phyloP scores from a whole-genome alignment of 805 yeast species.

The Candida tibetensis region DNA sequence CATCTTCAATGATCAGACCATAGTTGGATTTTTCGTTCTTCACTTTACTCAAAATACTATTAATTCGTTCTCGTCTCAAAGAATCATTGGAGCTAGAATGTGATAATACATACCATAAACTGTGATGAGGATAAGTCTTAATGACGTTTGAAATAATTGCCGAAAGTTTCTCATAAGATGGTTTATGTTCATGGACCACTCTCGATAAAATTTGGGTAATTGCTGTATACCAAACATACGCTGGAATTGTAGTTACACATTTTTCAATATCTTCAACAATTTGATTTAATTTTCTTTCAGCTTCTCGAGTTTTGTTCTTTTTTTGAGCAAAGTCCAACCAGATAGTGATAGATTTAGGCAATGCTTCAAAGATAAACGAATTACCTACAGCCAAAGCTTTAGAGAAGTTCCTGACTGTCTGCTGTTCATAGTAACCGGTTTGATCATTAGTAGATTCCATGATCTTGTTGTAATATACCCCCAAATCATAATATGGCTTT shows the following conservation, averaged over 20 bases:
- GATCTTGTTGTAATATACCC: conserved; percentile 73
- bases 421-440: conserved; percentile 52
- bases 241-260: conserved; percentile 47
- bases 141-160: conserved; percentile 58
- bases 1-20: conserved; percentile 19
- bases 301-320: conserved; percentile 22
- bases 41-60: conserved; percentile 18
- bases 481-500: conserved; percentile 76
- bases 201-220: conserved; percentile 84
- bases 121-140: conserved; percentile 70
- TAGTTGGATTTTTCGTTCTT: conserved; percentile 13
- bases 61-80: conserved; percentile 27
- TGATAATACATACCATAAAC: conserved; percentile 81
- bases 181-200: conserved; percentile 57
- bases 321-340: conserved; percentile 77
- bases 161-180: conserved; percentile 54
- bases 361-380: conserved; percentile 70
- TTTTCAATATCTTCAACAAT: conserved; percentile 50
- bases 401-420: conserved; percentile 54
- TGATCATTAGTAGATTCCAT: conserved; percentile 59
- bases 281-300: conserved; percentile 37
- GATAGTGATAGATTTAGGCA: conserved; percentile 85
- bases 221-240: conserved; percentile 71
- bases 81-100: conserved; percentile 56
- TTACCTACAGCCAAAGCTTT: conserved; percentile 61